Percentiles rank a stretch among this genome's conserved stretches.
These are phyloP conservation scores for Solanum appendiculatum DNA, from an alignment of 257 asterid genomes.

Conservation along the genomic window DNA sequence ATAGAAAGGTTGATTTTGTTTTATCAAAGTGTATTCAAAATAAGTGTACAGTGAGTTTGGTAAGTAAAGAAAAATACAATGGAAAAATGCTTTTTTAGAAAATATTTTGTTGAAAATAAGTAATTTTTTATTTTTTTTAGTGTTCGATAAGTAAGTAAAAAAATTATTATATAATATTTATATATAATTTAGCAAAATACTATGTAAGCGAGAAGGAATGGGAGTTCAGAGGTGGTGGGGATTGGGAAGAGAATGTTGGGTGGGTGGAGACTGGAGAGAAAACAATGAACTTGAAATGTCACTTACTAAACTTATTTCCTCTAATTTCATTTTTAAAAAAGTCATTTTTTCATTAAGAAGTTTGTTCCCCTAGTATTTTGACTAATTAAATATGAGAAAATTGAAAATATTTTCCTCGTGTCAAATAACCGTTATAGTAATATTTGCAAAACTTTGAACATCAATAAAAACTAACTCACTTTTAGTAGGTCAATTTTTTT, in stretches of 20 bases:
- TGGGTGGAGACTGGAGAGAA: accelerated
- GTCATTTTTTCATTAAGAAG: too few species aligned
- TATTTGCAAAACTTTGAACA: not conserved
- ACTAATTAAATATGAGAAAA: too few species aligned
- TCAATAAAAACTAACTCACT: not conserved
- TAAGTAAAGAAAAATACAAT: too few species aligned
- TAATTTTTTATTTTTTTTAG: not conserved
- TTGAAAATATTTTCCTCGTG: too few species aligned
- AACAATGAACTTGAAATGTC: too few species aligned
- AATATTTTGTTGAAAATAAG: not conserved
- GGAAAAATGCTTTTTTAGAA: not conserved
- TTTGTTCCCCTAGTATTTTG: too few species aligned
- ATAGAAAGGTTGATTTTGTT: not conserved
- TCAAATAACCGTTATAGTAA: not conserved
- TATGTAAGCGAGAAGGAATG: not conserved
- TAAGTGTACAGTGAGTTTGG: not conserved
- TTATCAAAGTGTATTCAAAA: not conserved
- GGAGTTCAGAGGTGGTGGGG: not conserved
- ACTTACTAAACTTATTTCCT: not conserved
- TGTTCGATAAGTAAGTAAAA: too few species aligned
- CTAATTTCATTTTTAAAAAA: too few species aligned
- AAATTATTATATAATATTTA: too few species aligned
- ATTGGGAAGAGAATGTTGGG: not conserved
- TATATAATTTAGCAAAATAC: too few species aligned
- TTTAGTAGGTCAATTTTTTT: too few species aligned